A percentile compares a stretch with the other conserved stretches of the same genome.
phyloP scores from a whole-genome alignment of 116 monocot genomes.

The Dioscorea cayenensis region DNA sequence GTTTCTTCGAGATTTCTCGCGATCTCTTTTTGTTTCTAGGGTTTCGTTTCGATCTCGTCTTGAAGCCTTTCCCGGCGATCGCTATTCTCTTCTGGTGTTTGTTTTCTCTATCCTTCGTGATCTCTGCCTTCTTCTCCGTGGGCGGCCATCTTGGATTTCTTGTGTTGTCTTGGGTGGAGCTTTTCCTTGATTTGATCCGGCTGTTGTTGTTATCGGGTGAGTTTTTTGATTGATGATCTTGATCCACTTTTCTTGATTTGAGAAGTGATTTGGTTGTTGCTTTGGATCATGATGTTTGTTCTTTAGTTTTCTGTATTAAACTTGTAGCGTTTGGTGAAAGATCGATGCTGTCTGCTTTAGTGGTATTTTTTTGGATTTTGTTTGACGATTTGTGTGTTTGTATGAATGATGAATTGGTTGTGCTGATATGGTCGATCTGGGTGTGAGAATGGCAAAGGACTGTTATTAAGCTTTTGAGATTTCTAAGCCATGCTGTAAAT shows the following conservation, averaged over 20 bases:
- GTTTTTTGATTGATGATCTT: background rate
- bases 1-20: background rate
- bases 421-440: no score
- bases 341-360: background rate
- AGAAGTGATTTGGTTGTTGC: background rate
- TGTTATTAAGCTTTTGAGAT: background rate
- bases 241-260: background rate
- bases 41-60: background rate
- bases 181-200: background rate
- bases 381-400: background rate
- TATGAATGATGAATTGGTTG: no score
- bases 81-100: no score
- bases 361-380: background rate
- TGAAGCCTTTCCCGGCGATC: background rate
- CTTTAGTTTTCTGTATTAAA: background rate
- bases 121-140: background rate
- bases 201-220: background rate
- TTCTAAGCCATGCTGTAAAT: background rate
- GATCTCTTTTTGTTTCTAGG: background rate
- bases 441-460: background rate
- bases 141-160: background rate
- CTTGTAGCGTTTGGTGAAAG: no score
- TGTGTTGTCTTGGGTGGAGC: background rate
- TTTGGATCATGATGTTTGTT: background rate
- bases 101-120: no score